A percentile compares a stretch with the other conserved stretches of the same genome.
These are phyloP conservation scores for Lecanosticta acicola DNA, from an alignment of 2,329 filamentous ascomycete genomes.

Conservation along the genomic window DNA sequence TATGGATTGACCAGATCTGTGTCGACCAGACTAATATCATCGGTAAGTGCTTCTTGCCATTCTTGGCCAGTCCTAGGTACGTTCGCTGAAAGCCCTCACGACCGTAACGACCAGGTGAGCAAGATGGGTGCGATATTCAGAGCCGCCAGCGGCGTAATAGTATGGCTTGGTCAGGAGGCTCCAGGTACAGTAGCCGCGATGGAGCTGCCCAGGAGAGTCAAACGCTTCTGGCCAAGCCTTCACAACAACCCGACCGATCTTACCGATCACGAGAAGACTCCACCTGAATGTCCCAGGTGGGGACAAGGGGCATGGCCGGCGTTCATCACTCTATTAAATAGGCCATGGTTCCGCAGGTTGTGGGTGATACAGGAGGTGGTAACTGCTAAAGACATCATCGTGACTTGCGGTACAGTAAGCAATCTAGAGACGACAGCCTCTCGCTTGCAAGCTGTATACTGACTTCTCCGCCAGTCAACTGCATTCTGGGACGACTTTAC, in stretches of 20 bases:
- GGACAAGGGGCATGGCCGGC: constrained; percentile 14
- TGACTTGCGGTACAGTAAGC: constrained; percentile 13
- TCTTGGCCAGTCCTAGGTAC: neutral
- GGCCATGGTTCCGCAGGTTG: constrained; percentile 15
- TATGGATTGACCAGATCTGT: constrained; percentile 21
- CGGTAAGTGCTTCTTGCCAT: constrained; percentile 1
- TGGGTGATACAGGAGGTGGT: constrained; percentile 19
- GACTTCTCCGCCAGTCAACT: constrained; percentile 1
- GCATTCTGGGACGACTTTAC: constrained; percentile 17
- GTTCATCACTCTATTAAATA: constrained; percentile 13
- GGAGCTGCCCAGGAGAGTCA: constrained; percentile 15
- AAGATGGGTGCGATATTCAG: constrained; percentile 19
- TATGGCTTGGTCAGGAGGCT: constrained; percentile 18
- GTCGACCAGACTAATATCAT: constrained; percentile 17
- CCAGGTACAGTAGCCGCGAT: constrained; percentile 13
- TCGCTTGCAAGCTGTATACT: too few species aligned
- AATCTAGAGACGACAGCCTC: too few species aligned
- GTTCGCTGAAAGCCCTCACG: neutral
- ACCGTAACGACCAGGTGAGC: constrained; percentile 14
- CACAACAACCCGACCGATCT: constrained; percentile 12
- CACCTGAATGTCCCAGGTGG: constrained; percentile 12
- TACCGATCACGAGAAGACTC: constrained; percentile 10
- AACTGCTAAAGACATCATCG: constrained; percentile 16
- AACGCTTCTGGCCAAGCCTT: constrained; percentile 14
- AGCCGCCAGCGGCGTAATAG: constrained; percentile 14